Base-by-base conservation (phyloP, 768 basidiomycete species). In the Trametes villosa region DNA sequence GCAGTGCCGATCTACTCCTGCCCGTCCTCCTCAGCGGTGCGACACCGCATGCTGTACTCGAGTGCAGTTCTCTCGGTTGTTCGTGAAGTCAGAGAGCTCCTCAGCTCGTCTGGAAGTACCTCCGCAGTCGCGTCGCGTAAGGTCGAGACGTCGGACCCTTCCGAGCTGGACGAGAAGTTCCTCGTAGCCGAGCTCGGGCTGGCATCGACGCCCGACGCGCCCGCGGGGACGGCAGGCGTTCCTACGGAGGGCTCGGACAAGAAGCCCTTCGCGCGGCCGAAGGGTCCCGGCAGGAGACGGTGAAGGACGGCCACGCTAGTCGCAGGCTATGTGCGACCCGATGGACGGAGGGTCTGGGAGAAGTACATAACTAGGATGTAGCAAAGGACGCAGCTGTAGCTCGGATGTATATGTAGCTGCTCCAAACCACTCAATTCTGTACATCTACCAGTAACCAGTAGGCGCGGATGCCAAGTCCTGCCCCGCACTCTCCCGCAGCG, bases 1-100 rank as follows among this genome's bases (percentile, higher is more conserved):
- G 8, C 63, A 94, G 90, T 91, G 50, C 95, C 94, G 74, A 91
- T 97, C 57, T 98, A 98, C 74, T 91, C 90, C 20, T 98, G 96
- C 72, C 96, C 96, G 0, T 82, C 87, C 3, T 68, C 74, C 15
- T 92, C 91, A 7, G 90, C 91, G 1, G 81, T 97, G 75, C 93
- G 92, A 68, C 79, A 87, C 62, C 83, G 94, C 44, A 95, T 98
- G 92, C 71, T 97, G 34, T 96, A 96, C 75, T 92, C 94, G 0
- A 87, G 89, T 2, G 87, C 86, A 9, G 83, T 84, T 12, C 67
- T 79, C 11, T 72, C 82, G 20, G 79, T 88, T 8, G 88, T 83
- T 67, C 78, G 80, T 51, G 75, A 82, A 9, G 86, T 83, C 31
- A 86, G 86, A 62, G 75, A 73, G 5, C 68, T 88, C 2, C 78